Percentiles rank a stretch among this genome's conserved stretches.
Evolutionary conservation across 768 basidiomycete genomes (phyloP).

Genomic region (Termitomyces bulborhizus): DNA sequence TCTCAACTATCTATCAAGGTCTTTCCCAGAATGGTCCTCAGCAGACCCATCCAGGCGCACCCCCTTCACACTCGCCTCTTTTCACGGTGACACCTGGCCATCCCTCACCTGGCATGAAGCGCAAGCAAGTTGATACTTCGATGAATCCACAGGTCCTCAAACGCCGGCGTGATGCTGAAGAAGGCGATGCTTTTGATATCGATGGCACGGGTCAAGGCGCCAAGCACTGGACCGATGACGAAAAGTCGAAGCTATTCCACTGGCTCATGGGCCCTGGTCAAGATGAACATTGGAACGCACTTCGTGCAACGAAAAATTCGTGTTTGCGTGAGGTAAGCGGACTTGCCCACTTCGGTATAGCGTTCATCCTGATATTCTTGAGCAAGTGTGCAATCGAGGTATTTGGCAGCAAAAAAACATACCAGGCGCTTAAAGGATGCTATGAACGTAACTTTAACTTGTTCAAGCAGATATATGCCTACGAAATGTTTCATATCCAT

Average conservation of each 20-base stretch:
- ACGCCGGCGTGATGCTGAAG: conserved; percentile 41
- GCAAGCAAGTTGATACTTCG: conserved; percentile 42
- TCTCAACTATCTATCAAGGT: conserved; percentile 33
- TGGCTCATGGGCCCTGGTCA: conserved; percentile 71
- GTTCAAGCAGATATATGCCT: conserved; percentile 77
- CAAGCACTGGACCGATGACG: conserved; percentile 83
- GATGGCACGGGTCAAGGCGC: conserved; percentile 54
- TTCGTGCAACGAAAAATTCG: conserved; percentile 76
- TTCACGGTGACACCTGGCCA: conserved; percentile 27
- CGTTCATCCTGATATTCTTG: neutral
- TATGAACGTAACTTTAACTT: conserved; percentile 82
- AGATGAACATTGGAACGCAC: conserved; percentile 74
- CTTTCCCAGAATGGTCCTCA: conserved; percentile 26
- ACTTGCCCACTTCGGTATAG: neutral
- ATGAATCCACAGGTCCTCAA: conserved; percentile 32
- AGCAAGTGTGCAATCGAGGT: conserved; percentile 63
- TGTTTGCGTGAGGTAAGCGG: conserved; percentile 65
- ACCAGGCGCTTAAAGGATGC: conserved; percentile 79
- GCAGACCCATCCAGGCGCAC: conserved; percentile 26
- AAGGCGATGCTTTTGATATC: conserved; percentile 35
- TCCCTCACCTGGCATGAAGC: conserved; percentile 37
- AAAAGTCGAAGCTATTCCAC: conserved; percentile 69
- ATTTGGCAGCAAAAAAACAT: conserved; percentile 73
- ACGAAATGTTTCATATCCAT: conserved; percentile 48
- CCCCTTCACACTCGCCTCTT: conserved; percentile 31